A percentile compares a stretch with the other conserved stretches of the same genome.
Conservation (phyloP, 495 filamentous ascomycete genomes). For the Lepraria neglecta region DNA sequence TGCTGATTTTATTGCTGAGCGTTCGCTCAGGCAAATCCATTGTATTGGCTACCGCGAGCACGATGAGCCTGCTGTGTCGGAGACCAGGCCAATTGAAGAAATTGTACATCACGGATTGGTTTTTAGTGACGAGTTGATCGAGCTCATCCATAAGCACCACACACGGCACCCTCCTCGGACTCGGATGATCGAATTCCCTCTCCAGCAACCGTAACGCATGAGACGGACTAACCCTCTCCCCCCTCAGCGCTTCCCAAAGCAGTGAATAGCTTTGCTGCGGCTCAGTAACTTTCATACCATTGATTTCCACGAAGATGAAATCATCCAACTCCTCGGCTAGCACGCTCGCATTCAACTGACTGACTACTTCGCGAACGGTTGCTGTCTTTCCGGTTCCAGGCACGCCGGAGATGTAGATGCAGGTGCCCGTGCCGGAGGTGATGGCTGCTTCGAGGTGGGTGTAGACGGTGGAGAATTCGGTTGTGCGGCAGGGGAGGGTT, state of each 20-base stretch:
- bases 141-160: constrained; percentile 99
- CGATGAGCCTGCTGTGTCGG: constrained; percentile 84
- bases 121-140: constrained; percentile 94
- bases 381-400: constrained; percentile 99
- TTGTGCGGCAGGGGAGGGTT: constrained; percentile 83
- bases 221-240: constrained; percentile 83
- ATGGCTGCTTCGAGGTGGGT: constrained; percentile 91
- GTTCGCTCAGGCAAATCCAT: constrained; percentile 99
- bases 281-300: constrained; percentile 99
- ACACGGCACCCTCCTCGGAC: constrained; percentile 83
- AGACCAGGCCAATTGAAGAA: constrained; percentile 99
- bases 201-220: constrained; percentile 89
- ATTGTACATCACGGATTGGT: constrained; percentile 99
- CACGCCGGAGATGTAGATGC: constrained; percentile 99
- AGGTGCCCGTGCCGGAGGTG: constrained; percentile 83
- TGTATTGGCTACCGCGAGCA: constrained; percentile 95
- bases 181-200: constrained; percentile 83
- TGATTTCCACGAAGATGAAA: constrained; percentile 99
- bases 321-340: constrained; percentile 90
- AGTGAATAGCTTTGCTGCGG: constrained; percentile 93
- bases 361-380: constrained; percentile 91
- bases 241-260: constrained; percentile 92
- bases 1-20: constrained; percentile 95
- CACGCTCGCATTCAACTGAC: constrained; percentile 78
- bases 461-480: constrained; percentile 87